phyloP scores from a whole-genome alignment of 768 basidiomycete genomes.

The Naganishia onofrii region DNA sequence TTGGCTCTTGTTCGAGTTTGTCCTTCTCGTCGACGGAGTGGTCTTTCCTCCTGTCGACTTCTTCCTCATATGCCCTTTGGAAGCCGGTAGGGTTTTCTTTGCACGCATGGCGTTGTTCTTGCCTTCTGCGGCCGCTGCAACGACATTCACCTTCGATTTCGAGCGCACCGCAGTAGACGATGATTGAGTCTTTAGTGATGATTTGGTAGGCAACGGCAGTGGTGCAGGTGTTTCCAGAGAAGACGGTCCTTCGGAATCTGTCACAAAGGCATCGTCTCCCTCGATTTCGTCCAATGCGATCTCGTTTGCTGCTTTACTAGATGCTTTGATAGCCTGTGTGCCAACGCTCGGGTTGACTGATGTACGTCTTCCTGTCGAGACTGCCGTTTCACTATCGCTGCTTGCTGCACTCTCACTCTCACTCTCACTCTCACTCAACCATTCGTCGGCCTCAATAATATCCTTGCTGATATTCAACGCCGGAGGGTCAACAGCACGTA shows the following conservation, averaged over 20 bases:
- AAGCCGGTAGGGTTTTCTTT: background rate
- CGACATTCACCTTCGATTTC: background rate
- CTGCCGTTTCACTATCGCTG: slow-evolving; percentile 2
- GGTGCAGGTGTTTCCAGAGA: slow-evolving; percentile 23
- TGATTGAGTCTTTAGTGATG: background rate
- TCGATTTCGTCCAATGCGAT: background rate
- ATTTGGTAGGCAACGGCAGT: slow-evolving; percentile 2
- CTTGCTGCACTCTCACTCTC: slow-evolving; percentile 8
- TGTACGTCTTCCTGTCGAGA: background rate
- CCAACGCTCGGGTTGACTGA: background rate
- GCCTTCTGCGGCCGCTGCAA: background rate
- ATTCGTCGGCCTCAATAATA: background rate
- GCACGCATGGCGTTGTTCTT: background rate
- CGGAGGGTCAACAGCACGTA: background rate
- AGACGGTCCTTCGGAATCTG: background rate
- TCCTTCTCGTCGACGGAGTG: background rate
- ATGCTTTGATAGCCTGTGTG: background rate
- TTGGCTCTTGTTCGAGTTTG: background rate
- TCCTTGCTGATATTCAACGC: background rate
- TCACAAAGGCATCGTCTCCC: background rate
- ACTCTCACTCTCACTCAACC: slow-evolving; percentile 11
- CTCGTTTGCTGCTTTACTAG: background rate
- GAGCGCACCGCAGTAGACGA: background rate
- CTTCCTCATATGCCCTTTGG: background rate
- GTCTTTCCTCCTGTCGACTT: background rate